These are phyloP conservation scores for Spathaspora girioi DNA, from an alignment of 805 yeast genomes.

Conservation along the genomic window DNA sequence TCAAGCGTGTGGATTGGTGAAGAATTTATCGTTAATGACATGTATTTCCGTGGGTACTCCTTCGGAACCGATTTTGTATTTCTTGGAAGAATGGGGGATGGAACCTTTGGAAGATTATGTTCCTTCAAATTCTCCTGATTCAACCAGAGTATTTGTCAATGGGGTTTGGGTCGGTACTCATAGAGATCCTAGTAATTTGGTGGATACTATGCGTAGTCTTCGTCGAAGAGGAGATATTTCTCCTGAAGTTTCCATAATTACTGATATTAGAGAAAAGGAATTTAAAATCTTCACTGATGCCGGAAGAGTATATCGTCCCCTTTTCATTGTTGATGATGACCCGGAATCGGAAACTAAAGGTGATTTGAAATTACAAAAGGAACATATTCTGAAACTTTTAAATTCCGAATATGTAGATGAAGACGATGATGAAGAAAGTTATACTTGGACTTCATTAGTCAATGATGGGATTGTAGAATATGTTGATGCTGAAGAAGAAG, in stretches of 20 bases:
- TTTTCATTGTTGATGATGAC: slow-evolving; percentile 89
- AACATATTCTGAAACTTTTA: slow-evolving; percentile 70
- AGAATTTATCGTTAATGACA: slow-evolving; percentile 93
- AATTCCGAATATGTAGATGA: slow-evolving; percentile 62
- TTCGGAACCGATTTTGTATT: slow-evolving; percentile 89
- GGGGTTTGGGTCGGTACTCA: slow-evolving; percentile 99
- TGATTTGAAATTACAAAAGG: slow-evolving; percentile 80
- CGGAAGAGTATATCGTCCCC: slow-evolving; percentile 96
- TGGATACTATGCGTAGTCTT: slow-evolving; percentile 83
- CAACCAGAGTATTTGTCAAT: slow-evolving; percentile 92
- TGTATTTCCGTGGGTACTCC: slow-evolving; percentile 97
- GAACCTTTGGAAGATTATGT: slow-evolving; percentile 95
- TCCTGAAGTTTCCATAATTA: slow-evolving; percentile 92
- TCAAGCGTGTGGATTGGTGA: slow-evolving; percentile 99
- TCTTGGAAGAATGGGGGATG: slow-evolving; percentile 99
- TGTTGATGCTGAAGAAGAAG: slow-evolving; percentile 98
- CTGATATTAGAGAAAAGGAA: slow-evolving; percentile 96
- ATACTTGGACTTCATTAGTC: slow-evolving; percentile 83
- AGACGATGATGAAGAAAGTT: slow-evolving; percentile 52
- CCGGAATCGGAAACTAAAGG: slow-evolving; percentile 64
- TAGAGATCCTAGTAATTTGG: slow-evolving; percentile 90
- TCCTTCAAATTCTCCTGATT: slow-evolving; percentile 86
- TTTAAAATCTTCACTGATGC: slow-evolving; percentile 97
- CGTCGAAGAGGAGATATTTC: slow-evolving; percentile 95
- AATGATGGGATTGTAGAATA: slow-evolving; percentile 89